Conservation (phyloP, 2,329 filamentous ascomycete genomes). For the Aureobasidium pullulans region DNA sequence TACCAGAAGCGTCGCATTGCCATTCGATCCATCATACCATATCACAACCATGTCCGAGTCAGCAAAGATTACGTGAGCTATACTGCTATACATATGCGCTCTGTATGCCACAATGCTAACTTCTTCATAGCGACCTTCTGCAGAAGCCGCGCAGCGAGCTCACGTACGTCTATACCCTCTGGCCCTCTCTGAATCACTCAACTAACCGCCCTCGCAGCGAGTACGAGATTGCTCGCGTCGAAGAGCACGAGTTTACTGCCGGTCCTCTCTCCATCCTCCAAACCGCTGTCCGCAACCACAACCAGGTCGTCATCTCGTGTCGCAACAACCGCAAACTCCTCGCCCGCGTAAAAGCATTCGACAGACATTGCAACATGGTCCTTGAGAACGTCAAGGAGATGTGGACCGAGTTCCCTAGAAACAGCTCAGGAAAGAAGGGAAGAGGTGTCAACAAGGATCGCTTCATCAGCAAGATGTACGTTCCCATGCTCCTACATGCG, state of each 20-base stretch:
- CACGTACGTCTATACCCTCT: slow-evolving; percentile 57
- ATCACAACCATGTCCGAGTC: slow-evolving; percentile 9
- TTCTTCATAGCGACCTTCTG: slow-evolving; percentile 64
- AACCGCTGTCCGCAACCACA: slow-evolving; percentile 89
- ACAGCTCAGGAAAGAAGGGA: slow-evolving; percentile 80
- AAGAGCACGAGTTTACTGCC: slow-evolving; percentile 72
- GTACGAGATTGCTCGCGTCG: slow-evolving; percentile 78
- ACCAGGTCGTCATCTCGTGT: slow-evolving; percentile 92
- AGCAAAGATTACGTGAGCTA: slow-evolving; percentile 10
- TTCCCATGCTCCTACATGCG: neutral
- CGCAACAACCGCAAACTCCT: slow-evolving; percentile 98
- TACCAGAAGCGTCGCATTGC: neutral
- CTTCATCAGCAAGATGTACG: slow-evolving; percentile 92
- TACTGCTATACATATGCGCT: neutral
- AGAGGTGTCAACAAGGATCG: slow-evolving; percentile 93
- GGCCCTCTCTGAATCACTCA: slow-evolving; percentile 1
- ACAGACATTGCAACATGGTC: slow-evolving; percentile 98
- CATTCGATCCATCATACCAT: neutral
- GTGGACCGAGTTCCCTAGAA: slow-evolving; percentile 91
- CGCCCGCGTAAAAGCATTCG: slow-evolving; percentile 95
- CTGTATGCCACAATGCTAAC: neutral
- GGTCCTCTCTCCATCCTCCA: slow-evolving; percentile 89
- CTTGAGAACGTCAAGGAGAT: slow-evolving; percentile 97
- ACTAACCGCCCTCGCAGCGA: slow-evolving; percentile 50
- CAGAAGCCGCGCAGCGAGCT: slow-evolving; percentile 83